Base-by-base conservation (phyloP, 148 eudicot species). In the Silene uniflora region DNA sequence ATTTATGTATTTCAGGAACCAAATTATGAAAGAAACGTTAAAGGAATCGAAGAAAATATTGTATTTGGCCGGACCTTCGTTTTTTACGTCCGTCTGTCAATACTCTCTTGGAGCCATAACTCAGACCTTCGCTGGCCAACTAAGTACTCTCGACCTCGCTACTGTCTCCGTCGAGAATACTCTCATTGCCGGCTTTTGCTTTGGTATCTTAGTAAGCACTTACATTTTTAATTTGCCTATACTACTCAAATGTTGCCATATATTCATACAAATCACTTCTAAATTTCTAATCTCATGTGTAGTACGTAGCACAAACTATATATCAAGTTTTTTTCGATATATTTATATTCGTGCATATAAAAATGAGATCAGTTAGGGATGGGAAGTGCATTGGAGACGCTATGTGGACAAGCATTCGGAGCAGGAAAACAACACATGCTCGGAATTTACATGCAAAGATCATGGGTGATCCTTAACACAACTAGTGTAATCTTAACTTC, bases 331-430 rank as follows among this genome's bases (percentile, higher is more conserved):
- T n/a, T n/a, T n/a, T n/a, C n/a, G n/a, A n/a, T n/a, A n/a, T n/a
- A n/a, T n/a, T n/a, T n/a, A n/a, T n/a, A n/a, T 25, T 24, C 10
- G 12, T 65, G 46, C 69, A 29, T 13, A 27, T 29, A 0, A 29
- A 29, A 7, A 67, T 27, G 25, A 24, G 79, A 77, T 21, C 77
- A 90, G 94, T 68, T 90, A 75, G 91, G 91, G 62, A 90, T 88
- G 91, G 94, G 94, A 35, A 90, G 90, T 76, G 94, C 94, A 17
- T 49, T 90, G 73, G 90, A 90, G 79, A 88, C 94, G n/a, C 77
- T 90, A 12, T 88, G 90, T 54, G 91, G 94, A 69, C 94, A 90
- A 76, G 94, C 94, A 72, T 88, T 42, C 46, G 94, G 91, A 10
- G 91, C 94, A 16, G 90, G 91, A 3, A 80, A 85, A 75, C 13